phyloP scores from a whole-genome alignment of 192 early-diverging fungal species.

The Obelidium mucronatum region DNA sequence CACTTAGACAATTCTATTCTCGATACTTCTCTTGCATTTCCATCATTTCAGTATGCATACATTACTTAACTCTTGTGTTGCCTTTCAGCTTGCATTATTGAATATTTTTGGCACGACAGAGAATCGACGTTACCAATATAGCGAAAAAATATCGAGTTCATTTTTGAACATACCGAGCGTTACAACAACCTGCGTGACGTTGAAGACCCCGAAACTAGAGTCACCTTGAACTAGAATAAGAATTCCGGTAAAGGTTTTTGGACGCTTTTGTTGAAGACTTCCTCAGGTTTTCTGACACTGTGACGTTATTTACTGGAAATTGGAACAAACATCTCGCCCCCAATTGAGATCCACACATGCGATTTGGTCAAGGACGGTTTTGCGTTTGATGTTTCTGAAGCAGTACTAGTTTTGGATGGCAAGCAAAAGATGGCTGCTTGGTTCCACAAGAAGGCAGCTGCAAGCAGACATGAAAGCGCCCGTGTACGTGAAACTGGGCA shows the following conservation, averaged over 20 bases:
- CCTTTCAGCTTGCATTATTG: no score
- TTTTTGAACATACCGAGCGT: slow-evolving; percentile 35
- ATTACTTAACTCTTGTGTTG: no score
- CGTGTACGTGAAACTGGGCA: no score
- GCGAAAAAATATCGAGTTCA: slow-evolving; percentile 34
- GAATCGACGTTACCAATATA: no score
- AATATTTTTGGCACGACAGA: no score
- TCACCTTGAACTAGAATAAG: slow-evolving; percentile 14
- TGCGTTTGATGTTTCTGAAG: slow-evolving; percentile 31
- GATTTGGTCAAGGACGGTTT: slow-evolving; percentile 44
- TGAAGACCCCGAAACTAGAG: slow-evolving; percentile 34
- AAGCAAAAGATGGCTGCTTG: slow-evolving; percentile 38
- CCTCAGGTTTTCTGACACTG: slow-evolving; percentile 53
- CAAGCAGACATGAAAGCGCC: no score
- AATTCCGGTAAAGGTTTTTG: slow-evolving; percentile 16
- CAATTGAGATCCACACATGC: slow-evolving; percentile 51
- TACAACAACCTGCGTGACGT: slow-evolving; percentile 37
- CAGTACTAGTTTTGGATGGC: slow-evolving; percentile 33
- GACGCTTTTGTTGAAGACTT: no score
- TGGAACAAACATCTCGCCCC: slow-evolving; percentile 54
- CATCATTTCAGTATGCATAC: no score
- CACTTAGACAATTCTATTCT: no score
- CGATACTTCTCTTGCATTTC: no score
- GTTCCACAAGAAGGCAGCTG: slow-evolving; percentile 45
- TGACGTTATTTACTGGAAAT: slow-evolving; percentile 41